Conservation (phyloP, 2,329 filamentous ascomycete species). For the Periconia digitata region DNA sequence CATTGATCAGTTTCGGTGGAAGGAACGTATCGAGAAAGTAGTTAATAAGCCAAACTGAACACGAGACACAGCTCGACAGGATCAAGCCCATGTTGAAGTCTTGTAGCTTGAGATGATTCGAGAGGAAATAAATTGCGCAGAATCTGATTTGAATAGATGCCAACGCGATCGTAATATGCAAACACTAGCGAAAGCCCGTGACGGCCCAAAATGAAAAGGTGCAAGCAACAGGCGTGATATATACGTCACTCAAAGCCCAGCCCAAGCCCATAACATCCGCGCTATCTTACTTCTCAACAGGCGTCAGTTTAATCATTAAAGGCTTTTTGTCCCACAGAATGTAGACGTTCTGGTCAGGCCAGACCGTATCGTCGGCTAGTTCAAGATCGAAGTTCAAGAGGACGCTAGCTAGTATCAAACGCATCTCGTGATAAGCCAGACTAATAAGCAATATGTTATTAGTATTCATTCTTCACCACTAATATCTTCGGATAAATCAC, state of each 20-base stretch:
- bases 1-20: too few species aligned
- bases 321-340: slow-evolving; percentile 37
- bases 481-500: slow-evolving; percentile 2
- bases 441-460: slow-evolving; percentile 5
- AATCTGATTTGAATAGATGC: too few species aligned
- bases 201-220: too few species aligned
- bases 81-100: too few species aligned
- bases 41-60: too few species aligned
- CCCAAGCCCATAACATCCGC: not conserved
- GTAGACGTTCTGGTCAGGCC: slow-evolving; percentile 29
- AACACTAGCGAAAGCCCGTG: too few species aligned
- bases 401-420: slow-evolving; percentile 25
- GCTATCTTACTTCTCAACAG: slow-evolving; percentile 13
- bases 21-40: too few species aligned
- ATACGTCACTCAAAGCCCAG: not conserved
- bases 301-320: slow-evolving; percentile 28
- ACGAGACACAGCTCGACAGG: too few species aligned
- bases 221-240: too few species aligned
- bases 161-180: too few species aligned
- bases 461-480: not conserved
- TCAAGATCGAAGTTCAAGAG: slow-evolving; percentile 31
- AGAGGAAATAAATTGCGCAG: too few species aligned
- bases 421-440: slow-evolving; percentile 38
- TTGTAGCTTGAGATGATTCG: too few species aligned
- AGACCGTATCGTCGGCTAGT: slow-evolving; percentile 12